Percentiles rank a stretch among this genome's conserved stretches.
Conservation (phyloP, 768 basidiomycete genomes). For the Strobilomyces echinocephalus region DNA sequence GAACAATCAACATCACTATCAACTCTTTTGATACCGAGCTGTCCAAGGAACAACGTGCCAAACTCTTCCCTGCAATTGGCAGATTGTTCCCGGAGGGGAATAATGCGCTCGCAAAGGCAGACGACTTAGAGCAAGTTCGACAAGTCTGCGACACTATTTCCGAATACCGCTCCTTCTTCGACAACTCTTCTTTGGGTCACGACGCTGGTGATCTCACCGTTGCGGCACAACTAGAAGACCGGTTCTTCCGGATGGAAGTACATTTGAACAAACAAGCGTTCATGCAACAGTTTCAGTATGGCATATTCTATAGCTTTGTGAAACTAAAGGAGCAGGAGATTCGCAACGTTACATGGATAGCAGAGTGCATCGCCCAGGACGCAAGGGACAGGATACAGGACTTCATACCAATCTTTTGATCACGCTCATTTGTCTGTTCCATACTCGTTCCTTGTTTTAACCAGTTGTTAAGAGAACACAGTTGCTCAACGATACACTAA, state of each 20-base stretch:
- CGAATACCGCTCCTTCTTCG: conserved; percentile 91
- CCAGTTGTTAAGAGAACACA: neutral
- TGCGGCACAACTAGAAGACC: conserved; percentile 78
- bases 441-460: neutral
- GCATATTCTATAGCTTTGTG: conserved; percentile 88
- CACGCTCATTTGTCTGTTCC: neutral
- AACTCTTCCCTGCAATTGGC: conserved; percentile 91
- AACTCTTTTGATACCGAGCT: conserved; percentile 97
- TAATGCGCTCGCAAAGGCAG: conserved; percentile 87
- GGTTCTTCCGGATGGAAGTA: conserved; percentile 92
- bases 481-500: neutral
- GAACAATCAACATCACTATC: conserved; percentile 97
- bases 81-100: conserved; percentile 94
- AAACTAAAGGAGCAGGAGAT: conserved; percentile 92
- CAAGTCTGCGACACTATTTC: conserved; percentile 79
- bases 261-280: conserved; percentile 92
- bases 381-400: conserved; percentile 94
- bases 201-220: conserved; percentile 43
- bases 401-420: conserved; percentile 86
- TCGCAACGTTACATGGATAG: conserved; percentile 87
- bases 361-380: conserved; percentile 97
- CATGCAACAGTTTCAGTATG: conserved; percentile 95
- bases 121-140: conserved; percentile 92
- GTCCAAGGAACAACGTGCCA: conserved; percentile 90
- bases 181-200: conserved; percentile 40